These are phyloP conservation scores for slime mould (Dictyostelium discoideum) DNA, from an alignment of 78 protist species.

Conservation along the genomic window DNA sequence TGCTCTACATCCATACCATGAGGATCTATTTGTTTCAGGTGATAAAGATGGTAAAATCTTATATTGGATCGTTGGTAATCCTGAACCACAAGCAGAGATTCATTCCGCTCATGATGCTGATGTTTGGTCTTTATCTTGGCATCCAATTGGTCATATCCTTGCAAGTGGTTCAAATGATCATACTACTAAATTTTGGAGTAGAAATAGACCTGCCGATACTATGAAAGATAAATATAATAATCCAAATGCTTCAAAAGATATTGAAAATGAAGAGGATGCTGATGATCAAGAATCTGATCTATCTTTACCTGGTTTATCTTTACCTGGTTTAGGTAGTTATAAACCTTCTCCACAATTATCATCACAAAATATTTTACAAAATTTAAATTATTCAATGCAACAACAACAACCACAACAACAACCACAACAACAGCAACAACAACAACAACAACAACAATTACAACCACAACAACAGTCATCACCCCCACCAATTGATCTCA, in stretches of 20 bases:
- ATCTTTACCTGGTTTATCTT: constrained; percentile 36
- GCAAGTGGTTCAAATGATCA: constrained; percentile 88
- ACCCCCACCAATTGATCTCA: not conserved
- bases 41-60: constrained; percentile 91
- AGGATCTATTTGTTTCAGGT: constrained; percentile 89
- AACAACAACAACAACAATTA: not conserved
- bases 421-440: not conserved
- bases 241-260: constrained; percentile 53
- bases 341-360: not conserved
- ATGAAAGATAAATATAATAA: constrained; percentile 84
- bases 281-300: not conserved
- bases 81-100: constrained; percentile 80
- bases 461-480: not conserved
- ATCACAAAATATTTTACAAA: not conserved
- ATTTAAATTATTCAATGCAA: not conserved
- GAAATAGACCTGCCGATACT: constrained; percentile 87
- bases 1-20: constrained; percentile 93
- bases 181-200: constrained; percentile 92
- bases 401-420: not conserved
- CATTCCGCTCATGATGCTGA: constrained; percentile 86
- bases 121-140: constrained; percentile 95
- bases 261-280: constrained; percentile 63
- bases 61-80: constrained; percentile 89
- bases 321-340: not conserved
- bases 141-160: constrained; percentile 96